A percentile compares a stretch with the other conserved stretches of the same genome.
phyloP scores from a whole-genome alignment of 768 basidiomycete species.

The Nidula microcarpa region DNA sequence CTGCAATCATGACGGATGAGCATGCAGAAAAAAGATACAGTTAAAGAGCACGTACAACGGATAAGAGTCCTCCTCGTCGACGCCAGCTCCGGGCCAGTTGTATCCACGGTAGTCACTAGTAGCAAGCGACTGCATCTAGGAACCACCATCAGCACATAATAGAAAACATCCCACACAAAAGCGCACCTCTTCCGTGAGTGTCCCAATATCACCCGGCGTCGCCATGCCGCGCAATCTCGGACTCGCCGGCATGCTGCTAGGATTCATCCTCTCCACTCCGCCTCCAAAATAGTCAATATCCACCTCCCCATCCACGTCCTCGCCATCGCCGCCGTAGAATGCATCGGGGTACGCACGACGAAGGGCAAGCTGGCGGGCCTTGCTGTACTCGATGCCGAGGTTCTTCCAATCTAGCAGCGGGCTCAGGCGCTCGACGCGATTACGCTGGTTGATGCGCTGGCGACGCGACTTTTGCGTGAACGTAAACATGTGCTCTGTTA shows the following conservation, averaged over 20 bases:
- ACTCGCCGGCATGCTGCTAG: conserved; percentile 82
- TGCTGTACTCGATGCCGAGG: conserved; percentile 94
- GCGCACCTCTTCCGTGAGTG: conserved; percentile 78
- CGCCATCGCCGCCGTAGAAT: conserved; percentile 63
- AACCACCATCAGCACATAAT: not conserved
- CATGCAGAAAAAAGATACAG: conserved; percentile 3
- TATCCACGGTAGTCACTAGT: conserved; percentile 86
- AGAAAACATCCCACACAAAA: not conserved
- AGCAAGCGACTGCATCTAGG: conserved; percentile 76
- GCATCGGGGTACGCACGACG: conserved; percentile 94
- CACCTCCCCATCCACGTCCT: conserved; percentile 29
- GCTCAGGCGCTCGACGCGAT: conserved; percentile 91
- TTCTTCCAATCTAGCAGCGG: conserved; percentile 99
- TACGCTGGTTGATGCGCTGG: conserved; percentile 98
- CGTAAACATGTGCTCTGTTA: conserved; percentile 69
- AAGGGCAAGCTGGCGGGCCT: conserved; percentile 88
- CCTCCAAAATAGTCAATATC: conserved; percentile 45
- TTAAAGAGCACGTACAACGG: conserved; percentile 62
- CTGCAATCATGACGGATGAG: conserved; percentile 28
- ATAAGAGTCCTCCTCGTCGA: conserved; percentile 90
- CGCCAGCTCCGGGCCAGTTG: conserved; percentile 53
- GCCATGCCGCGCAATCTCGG: conserved; percentile 82
- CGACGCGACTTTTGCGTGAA: conserved; percentile 86
- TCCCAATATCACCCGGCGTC: conserved; percentile 93
- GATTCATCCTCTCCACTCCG: conserved; percentile 66